Conservation (phyloP, 2,329 filamentous ascomycete species). For the Fusarium keratoplasticum region DNA sequence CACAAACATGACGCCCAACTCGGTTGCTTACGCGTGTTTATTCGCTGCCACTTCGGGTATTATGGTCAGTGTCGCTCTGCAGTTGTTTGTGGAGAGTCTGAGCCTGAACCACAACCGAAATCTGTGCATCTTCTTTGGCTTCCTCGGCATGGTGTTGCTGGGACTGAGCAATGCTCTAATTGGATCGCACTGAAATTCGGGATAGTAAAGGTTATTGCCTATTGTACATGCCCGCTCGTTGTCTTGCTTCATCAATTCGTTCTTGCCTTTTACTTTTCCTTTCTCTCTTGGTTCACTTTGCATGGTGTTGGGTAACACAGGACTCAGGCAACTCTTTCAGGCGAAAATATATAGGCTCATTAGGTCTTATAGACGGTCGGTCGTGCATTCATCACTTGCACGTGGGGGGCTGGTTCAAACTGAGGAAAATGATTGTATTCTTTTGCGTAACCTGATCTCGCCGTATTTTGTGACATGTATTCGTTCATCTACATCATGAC, state of each 20-base stretch:
- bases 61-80: slow-evolving; percentile 92
- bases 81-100: slow-evolving; percentile 88
- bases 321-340: neutral
- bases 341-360: slow-evolving; percentile 12
- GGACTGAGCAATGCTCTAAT: slow-evolving; percentile 88
- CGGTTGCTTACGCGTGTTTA: slow-evolving; percentile 79
- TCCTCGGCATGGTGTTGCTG: slow-evolving; percentile 88
- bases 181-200: slow-evolving; percentile 59
- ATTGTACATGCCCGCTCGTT: neutral
- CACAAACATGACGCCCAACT: slow-evolving; percentile 61
- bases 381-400: slow-evolving; percentile 5
- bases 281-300: slow-evolving; percentile 5
- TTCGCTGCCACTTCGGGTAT: slow-evolving; percentile 93
- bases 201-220: neutral
- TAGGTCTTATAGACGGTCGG: slow-evolving; percentile 34
- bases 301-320: slow-evolving; percentile 27
- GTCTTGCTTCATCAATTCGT: neutral
- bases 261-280: neutral
- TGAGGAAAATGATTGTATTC: neutral
- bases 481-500: slow-evolving; percentile 28
- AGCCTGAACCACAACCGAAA: slow-evolving; percentile 83
- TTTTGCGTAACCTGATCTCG: neutral
- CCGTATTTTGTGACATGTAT: slow-evolving; percentile 13
- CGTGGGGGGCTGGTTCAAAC: neutral
- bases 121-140: slow-evolving; percentile 83